Evolutionary conservation across 2,329 filamentous ascomycete species (phyloP).

Genomic region (Alternaria conjuncta): DNA sequence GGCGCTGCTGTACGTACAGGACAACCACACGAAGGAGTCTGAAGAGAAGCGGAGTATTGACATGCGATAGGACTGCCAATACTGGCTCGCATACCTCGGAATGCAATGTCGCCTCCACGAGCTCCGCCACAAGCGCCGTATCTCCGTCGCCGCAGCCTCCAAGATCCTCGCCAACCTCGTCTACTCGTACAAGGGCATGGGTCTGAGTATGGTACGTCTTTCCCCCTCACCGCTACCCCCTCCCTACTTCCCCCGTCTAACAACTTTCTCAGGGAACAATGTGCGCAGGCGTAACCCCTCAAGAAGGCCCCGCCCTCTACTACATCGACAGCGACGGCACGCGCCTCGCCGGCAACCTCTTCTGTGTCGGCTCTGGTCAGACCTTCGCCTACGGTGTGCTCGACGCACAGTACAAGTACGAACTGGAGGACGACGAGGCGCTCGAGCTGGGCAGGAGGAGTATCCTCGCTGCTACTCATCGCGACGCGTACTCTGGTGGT

Average conservation of each 20-base stretch:
- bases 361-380: constrained; percentile 97
- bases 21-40: background rate
- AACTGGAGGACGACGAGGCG: constrained; percentile 84
- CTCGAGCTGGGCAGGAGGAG: constrained; percentile 88
- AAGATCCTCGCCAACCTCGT: constrained; percentile 99
- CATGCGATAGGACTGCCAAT: constrained; percentile 84
- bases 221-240: no score
- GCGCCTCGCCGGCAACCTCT: constrained; percentile 88
- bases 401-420: constrained; percentile 92
- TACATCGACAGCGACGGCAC: constrained; percentile 99
- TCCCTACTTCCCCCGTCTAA: no score
- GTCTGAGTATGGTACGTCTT: constrained; percentile 78
- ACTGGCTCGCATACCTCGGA: constrained; percentile 98
- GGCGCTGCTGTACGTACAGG: constrained; percentile 73
- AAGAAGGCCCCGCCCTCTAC: constrained; percentile 96
- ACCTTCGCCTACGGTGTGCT: constrained; percentile 98
- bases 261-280: constrained; percentile 73
- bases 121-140: constrained; percentile 98
- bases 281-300: constrained; percentile 94
- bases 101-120: constrained; percentile 99
- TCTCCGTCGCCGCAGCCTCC: constrained; percentile 93
- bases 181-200: constrained; percentile 99
- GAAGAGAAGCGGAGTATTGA: constrained; percentile 14
- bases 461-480: constrained; percentile 94
- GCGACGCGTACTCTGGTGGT: constrained; percentile 98